Percentiles rank a stretch among this genome's conserved stretches.
These are phyloP conservation scores for Yarrowia yakushimensis DNA, from an alignment of 805 yeast species.

Conservation along the genomic window DNA sequence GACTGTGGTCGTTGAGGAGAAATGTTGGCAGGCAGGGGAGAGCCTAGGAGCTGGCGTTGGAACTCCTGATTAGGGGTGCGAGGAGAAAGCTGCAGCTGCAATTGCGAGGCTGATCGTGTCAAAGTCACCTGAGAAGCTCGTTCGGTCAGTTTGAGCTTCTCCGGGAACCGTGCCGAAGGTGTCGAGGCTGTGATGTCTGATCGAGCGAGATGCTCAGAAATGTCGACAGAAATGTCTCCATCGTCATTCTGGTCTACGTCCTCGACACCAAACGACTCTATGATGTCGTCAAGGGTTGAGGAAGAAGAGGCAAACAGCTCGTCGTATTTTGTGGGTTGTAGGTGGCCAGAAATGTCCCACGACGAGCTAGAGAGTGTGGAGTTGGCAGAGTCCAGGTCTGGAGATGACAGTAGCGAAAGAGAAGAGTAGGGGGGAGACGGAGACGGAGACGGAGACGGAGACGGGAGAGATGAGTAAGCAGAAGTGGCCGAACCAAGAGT, in stretches of 20 bases:
- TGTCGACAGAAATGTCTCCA: conserved; percentile 8
- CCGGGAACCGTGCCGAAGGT: not conserved
- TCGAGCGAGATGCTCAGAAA: conserved; percentile 9
- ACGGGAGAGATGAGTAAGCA: not conserved
- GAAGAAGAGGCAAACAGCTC: conserved; percentile 30
- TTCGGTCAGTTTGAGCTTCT: not conserved
- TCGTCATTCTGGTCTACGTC: not conserved
- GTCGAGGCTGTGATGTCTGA: not conserved
- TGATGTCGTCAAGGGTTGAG: conserved; percentile 32
- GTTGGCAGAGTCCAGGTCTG: conserved; percentile 16
- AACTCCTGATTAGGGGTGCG: conserved; percentile 12
- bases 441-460: conserved; percentile 13
- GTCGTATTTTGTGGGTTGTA: not conserved
- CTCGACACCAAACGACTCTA: conserved; percentile 30
- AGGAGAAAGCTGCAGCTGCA: conserved; percentile 11
- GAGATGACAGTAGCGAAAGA: not conserved
- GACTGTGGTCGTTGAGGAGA: conserved; percentile 10
- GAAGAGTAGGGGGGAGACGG: conserved; percentile 20
- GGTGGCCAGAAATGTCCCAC: conserved; percentile 12
- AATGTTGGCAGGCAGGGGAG: not conserved
- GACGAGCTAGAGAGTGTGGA: conserved; percentile 20
- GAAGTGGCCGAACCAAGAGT: conserved; percentile 1
- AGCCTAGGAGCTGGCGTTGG: conserved; percentile 6
- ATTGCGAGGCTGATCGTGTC: conserved; percentile 2
- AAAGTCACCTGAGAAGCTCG: not conserved